Base-by-base conservation (phyloP, 306 rosid genomes). In the Malus sylvestris region DNA sequence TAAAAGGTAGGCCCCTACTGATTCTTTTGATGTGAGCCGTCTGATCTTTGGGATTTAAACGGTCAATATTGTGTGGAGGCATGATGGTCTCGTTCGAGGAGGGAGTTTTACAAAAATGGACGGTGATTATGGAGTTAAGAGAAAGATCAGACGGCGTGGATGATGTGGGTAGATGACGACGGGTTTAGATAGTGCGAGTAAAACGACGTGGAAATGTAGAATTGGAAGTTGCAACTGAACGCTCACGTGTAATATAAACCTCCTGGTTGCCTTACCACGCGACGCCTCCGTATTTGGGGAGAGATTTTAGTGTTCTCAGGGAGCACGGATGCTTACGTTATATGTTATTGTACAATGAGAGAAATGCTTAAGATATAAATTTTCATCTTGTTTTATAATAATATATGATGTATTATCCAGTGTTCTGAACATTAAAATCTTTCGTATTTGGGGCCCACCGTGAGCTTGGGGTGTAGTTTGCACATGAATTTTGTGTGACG, bases 211-310 rank as follows among this genome's bases (percentile, higher is more conserved):
- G 35, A 18, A 35, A 27, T 38, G 27, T 29, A 67, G 70, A 18
- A 3, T 2, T 33, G 42, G 58, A 16, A 29, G 75, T 61, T 45
- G 70, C 68, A 76, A 79, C 81, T 14, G 83, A 83, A 42, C 12
- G 78, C 70, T 81, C 75, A 63, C 85, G 84, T 84, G 84, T 71
- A 81, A 51, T 7, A 46, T 7, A 42, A 8, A 27, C 10, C n/a
- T 20, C 5, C 23, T 65, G 53, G 68, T 76, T 75, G 71, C 66
- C 42, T 60, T 32, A 8, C 1, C 84, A 77, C 51, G 82, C 78
- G 35, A 63, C 83, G 19, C 76, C 52, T 69, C 38, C 16, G 45
- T 25, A 66, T 19, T 45, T 27, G n/a, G 72, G 13, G 2, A 35
- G 2, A 35, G 40, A 6, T 35, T 35, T 35, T 6, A 35, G 40